Evolutionary conservation across 2,329 filamentous ascomycete genomes (phyloP).

Genomic region (Claviceps sp.): DNA sequence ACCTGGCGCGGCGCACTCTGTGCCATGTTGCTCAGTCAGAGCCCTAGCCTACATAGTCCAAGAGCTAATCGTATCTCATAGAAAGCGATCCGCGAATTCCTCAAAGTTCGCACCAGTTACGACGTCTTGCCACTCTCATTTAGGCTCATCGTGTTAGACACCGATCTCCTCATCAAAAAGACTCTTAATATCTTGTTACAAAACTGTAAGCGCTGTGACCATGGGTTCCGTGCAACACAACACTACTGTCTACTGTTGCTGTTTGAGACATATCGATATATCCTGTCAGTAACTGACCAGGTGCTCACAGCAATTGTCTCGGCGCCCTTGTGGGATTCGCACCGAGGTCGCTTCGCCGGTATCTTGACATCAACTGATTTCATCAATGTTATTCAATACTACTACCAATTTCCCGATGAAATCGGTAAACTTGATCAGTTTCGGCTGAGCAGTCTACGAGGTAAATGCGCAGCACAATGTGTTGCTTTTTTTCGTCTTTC

Average conservation of each 20-base stretch:
- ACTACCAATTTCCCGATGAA: conserved; percentile 91
- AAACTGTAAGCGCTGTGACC: conserved; percentile 51
- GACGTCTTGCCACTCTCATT: conserved; percentile 95
- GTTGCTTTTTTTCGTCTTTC: background rate
- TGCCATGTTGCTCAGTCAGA: background rate
- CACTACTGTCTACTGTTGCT: background rate
- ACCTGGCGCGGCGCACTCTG: background rate
- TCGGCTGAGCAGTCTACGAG: conserved; percentile 77
- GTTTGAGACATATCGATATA: background rate
- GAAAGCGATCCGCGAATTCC: conserved; percentile 87
- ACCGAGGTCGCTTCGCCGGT: conserved; percentile 82
- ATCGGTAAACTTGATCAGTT: conserved; percentile 88
- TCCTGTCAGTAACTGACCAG: background rate
- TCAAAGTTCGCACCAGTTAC: conserved; percentile 93
- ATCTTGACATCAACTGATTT: conserved; percentile 93
- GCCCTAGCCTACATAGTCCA: background rate
- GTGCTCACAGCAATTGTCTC: conserved; percentile 71
- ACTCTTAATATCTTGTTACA: conserved; percentile 90
- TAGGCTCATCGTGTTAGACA: conserved; percentile 91
- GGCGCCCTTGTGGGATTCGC: conserved; percentile 91
- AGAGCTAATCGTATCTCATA: conserved; percentile 24
- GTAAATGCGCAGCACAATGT: conserved; percentile 34
- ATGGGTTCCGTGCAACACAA: background rate
- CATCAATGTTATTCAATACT: conserved; percentile 98
- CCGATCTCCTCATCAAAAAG: conserved; percentile 89